Evolutionary conservation across 495 filamentous ascomycete species (phyloP), one percentile per base, ranked within the genome.

Genomic region (Aeminium ludgeri): DNA sequence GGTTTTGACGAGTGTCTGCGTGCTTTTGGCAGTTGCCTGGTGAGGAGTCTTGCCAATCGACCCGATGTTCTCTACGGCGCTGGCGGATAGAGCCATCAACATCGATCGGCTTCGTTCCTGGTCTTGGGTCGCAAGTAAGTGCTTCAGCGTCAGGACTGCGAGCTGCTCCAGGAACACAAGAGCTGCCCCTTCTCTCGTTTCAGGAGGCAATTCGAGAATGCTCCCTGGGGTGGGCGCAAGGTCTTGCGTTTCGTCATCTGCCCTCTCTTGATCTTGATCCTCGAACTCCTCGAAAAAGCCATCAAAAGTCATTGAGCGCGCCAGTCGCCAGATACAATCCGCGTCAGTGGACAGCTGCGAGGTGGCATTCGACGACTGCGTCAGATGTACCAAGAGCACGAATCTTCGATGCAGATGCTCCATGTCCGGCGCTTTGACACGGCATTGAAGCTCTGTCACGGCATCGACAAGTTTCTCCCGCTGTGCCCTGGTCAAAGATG

Each of bases 341-440:
- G 31, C 20, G 28, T 40, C 30, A 2, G 43, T 45, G 17, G 40
- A 35, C 0, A 48, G 13, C 7, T 33, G 27, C 20, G 40, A 43
- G 19, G 46, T 49, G 20, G 41, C 35, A 32, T 49, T 44, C n/a
- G 46, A 28, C n/a, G 40, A 17, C 13, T 40, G 8, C 41, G 44
- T 44, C 30, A 49, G 17, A 19, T 31, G 37, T 6, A 44, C 13
- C 30, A 49, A 29, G 12, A 45, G 23, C 30, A 28, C 20, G 6
- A 45, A 20, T 11, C 42, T 2, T 8, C 15, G 20, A 2, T 18
- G n/a, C 6, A 30, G 32, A 5, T 19, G 10, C 8, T 38, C 11
- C 13, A 19, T 2, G 17, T 31, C 13, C 3, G 2, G 2, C n/a
- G 11, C 10, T 16, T 25, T 11, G 12, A 6, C 11, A 6, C 25